Evolutionary conservation across 177 flowering plant species (phyloP), one percentile per base, ranked within the genome.

Genomic region (Vitis hybrid): DNA sequence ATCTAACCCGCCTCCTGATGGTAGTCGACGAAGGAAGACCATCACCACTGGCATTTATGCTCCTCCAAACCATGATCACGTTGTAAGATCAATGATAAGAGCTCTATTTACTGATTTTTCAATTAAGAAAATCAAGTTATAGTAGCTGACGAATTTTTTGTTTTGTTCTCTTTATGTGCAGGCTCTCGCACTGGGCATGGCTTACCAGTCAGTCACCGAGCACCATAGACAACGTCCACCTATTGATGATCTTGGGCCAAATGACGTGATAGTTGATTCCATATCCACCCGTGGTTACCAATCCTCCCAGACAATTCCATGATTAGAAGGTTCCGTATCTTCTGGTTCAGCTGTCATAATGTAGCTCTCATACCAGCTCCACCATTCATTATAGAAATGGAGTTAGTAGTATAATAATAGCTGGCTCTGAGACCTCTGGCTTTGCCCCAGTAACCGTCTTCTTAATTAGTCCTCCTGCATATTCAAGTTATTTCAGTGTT

Each of bases 191-290:
- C 71, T 94, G 68, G 89, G 95, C 48, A 94, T 94, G 83, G 97
- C 97, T n/a, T 93, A 93, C 71, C 98, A 93, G 68, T 85, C 90
- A 14, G 89, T 79, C 62, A 94, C 97, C 0, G 71, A 90, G 73
- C 97, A 94, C 80, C 98, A 94, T 67, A 93, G 81, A 75, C 88
- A 88, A 73, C 90, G 88, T 0, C 98, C 98, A 7, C 97, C 98
- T 1, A 87, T 94, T 9, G 81, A 89, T 72, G 80, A 89, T 73
- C 77, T 89, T 3, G 92, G 89, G 3, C 88, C 85, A 12, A 12
- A 82, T 67, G 93, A 89, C 72, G 5, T 33, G 45, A 33, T 33
- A 7, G 7, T 45, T 62, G 3, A 80, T 84, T 9, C 83, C 85
- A 1, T 69, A 79, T 78, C 86, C 83, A 50, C 74, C 79, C 5